A percentile compares a stretch with the other conserved stretches of the same genome.
Conservation (phyloP, 164 flowering plant genomes). For the Tinospora cordifolia region DNA sequence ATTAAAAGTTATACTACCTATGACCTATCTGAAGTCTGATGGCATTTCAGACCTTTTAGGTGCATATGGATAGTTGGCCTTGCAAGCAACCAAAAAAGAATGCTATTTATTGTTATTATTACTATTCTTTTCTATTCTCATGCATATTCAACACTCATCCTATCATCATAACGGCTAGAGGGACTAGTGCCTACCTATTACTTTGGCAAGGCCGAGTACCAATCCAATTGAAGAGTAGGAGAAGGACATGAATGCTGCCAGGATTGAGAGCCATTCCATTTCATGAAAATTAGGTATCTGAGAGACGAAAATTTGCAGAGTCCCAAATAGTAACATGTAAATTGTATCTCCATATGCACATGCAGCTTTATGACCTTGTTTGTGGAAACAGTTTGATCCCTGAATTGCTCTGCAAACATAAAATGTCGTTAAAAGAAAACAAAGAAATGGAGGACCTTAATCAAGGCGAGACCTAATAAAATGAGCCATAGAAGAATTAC, state of each 20-base stretch:
- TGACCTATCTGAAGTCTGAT: background rate
- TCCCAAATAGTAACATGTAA: conserved; percentile 67
- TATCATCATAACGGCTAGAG: background rate
- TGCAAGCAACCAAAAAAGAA: no score
- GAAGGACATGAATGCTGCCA: conserved; percentile 45
- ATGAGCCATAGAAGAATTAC: no score
- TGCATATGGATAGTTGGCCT: no score
- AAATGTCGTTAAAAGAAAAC: background rate
- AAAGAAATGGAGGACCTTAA: background rate
- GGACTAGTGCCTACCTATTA: conserved; percentile 55
- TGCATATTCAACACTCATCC: no score
- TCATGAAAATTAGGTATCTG: conserved; percentile 68
- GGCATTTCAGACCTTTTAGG: background rate
- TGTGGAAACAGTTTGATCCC: conserved; percentile 65
- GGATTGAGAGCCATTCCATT: conserved; percentile 50
- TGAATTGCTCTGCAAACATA: conserved; percentile 53
- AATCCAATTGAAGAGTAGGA: conserved; percentile 49
- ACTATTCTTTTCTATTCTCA: no score
- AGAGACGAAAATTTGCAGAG: conserved; percentile 48
- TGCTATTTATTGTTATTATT: no score
- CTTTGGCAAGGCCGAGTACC: conserved; percentile 51
- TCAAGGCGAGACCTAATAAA: no score
- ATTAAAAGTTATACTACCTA: background rate
- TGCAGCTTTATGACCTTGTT: conserved; percentile 47
- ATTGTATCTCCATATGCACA: conserved; percentile 36